Base-by-base conservation (phyloP, 2,329 filamentous ascomycete species). In the Aulographum hederae region DNA sequence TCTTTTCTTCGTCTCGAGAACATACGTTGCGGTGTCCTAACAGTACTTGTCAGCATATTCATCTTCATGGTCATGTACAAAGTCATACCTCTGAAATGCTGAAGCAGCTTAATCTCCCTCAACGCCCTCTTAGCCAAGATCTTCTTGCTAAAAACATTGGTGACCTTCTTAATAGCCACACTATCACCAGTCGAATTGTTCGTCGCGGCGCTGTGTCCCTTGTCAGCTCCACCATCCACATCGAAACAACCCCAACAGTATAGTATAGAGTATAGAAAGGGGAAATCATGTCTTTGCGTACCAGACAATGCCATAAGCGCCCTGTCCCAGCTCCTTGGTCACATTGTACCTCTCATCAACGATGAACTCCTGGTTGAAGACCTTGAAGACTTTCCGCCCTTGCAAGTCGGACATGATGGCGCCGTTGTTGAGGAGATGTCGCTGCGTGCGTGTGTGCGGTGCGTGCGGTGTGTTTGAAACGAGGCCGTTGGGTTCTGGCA, bases 141-240 rank as follows among this genome's bases (percentile, higher is more conserved):
- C 73, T 95, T 95, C 65, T 98, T 98, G 69, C 84, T 94, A 60
- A 98, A 98, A 47, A 98, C 86, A 78, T 98, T 98, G 63, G 89
- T 98, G 54, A 98, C 82, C 61, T 98, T 98, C 62, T 98, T 98
- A 66, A 98, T 89, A 47, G 89, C 89, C 39, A 98, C 85, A 26
- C 86, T 85, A 53, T 98, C 89, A 48, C 73, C 77, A 19, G 79
- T 91, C 55, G 84, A 73, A 52, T 73, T 76, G 65, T 95, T 94
- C 42, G 82, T 80, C 34, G 89, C 89, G 37, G 89, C 86, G 57
- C 85, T 93, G 52, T 40, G 39, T 33, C 14, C 37, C 40, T 26
- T 39, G 38, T 37, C 39, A 37, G 31, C 28, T 25, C 48, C 38
- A 48, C 39, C 39, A 33, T 34, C 27, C 30, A 18, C 31, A 18